A percentile compares a stretch with the other conserved stretches of the same genome.
Conservation (phyloP, 148 eudicot species). For the Polygonum maritimum region DNA sequence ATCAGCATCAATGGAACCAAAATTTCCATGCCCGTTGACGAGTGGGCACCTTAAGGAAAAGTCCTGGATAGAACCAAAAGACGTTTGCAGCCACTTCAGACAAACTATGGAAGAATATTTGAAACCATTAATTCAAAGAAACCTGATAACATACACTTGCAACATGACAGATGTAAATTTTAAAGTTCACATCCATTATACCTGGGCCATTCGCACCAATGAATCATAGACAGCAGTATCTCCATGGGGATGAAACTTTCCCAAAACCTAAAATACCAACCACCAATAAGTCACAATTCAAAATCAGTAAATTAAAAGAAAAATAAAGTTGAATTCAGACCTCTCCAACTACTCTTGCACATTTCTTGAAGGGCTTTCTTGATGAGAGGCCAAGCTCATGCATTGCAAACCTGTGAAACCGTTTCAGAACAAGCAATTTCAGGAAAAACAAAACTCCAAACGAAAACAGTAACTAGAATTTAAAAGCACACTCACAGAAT, state of each 20-base stretch:
- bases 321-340: constrained; percentile 21
- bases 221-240: constrained; percentile 95
- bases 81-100: not conserved
- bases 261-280: constrained; percentile 56
- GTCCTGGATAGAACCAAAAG: constrained; percentile 36
- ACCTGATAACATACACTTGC: not conserved
- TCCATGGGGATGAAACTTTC: constrained; percentile 97
- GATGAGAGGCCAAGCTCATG: constrained; percentile 94
- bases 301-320: not conserved
- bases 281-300: constrained; percentile 1
- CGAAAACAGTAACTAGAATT: not conserved
- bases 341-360: constrained; percentile 99
- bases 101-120: not conserved
- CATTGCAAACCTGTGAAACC: constrained; percentile 74
- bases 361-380: constrained; percentile 84
- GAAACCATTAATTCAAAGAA: not conserved
- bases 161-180: not conserved
- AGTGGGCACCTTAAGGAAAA: constrained; percentile 90
- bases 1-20: constrained; percentile 96
- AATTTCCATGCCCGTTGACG: constrained; percentile 92
- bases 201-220: constrained; percentile 99
- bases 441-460: not conserved
- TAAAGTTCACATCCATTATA: constrained; percentile 13
- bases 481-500: constrained; percentile 44
- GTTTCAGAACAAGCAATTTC: not conserved